phyloP scores from a whole-genome alignment of 352 stramenopile species.

The Nothophytophthora sp. region DNA sequence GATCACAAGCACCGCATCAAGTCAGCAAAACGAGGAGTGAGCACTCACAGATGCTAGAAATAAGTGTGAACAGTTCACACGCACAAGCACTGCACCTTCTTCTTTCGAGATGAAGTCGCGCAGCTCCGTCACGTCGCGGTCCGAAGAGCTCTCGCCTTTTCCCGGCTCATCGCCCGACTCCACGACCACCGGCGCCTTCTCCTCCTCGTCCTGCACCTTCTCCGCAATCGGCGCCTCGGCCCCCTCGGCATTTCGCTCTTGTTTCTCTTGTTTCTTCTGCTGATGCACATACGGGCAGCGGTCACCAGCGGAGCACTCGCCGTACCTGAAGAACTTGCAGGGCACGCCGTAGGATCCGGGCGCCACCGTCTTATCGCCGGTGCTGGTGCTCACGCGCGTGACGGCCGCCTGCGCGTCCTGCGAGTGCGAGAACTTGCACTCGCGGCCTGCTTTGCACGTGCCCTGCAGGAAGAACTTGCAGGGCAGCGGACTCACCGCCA shows the following conservation, averaged over 20 bases:
- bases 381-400: constrained; percentile 37
- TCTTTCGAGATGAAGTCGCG: constrained; percentile 82
- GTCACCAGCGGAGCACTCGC: constrained; percentile 59
- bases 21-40: too few relatives aligned
- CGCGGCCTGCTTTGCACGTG: constrained; percentile 56
- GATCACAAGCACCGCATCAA: constrained; percentile 1
- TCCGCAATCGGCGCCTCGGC: background rate
- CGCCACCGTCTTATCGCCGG: constrained; percentile 40
- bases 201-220: constrained; percentile 28
- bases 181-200: constrained; percentile 19
- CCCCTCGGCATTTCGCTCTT: too few relatives aligned
- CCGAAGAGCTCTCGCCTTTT: constrained; percentile 6
- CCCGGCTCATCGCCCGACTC: constrained; percentile 14
- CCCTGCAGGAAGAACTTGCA: constrained; percentile 81
- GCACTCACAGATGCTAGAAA: too few relatives aligned
- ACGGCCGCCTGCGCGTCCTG: constrained; percentile 14
- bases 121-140: constrained; percentile 50
- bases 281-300: constrained; percentile 72
- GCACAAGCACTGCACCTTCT: constrained; percentile 44
- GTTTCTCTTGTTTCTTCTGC: constrained; percentile 22
- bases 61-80: background rate
- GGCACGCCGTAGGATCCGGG: constrained; percentile 48
- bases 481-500: constrained; percentile 37
- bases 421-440: constrained; percentile 71
- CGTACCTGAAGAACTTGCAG: constrained; percentile 78